Evolutionary conservation across 257 asterid species (phyloP).

Genomic region (Sherardia arvensis): DNA sequence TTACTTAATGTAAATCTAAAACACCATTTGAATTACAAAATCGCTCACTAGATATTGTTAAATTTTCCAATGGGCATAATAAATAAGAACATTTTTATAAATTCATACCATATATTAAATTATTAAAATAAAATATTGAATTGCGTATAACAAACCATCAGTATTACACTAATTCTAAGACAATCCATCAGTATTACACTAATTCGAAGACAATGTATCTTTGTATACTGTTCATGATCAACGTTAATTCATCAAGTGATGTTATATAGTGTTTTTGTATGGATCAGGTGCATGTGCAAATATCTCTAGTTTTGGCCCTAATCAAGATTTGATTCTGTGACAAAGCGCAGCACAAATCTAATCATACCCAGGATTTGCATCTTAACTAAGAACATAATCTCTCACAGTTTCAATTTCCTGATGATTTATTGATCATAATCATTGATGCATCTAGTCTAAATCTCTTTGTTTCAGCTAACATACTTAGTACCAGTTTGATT

Average conservation of each 20-base stretch:
- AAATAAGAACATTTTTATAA: too few species aligned
- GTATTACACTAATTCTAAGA: too few species aligned
- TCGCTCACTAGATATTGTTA: too few species aligned
- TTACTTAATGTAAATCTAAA: too few species aligned
- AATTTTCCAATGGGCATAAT: too few species aligned
- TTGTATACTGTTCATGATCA: neutral
- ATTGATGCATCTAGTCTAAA: neutral
- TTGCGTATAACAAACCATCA: too few species aligned
- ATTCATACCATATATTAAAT: too few species aligned
- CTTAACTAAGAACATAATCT: constrained; percentile 2
- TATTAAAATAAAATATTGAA: too few species aligned
- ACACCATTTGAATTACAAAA: too few species aligned
- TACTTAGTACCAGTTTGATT: neutral
- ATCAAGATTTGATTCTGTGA: constrained; percentile 36
- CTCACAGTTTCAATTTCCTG: neutral
- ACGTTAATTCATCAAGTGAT: neutral
- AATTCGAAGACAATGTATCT: neutral
- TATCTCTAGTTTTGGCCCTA: constrained; percentile 5
- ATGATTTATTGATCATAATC: too few species aligned
- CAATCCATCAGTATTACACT: too few species aligned
- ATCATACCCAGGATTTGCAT: constrained; percentile 30
- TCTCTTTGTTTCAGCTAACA: neutral
- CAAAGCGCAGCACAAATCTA: too few species aligned
- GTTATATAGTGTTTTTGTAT: neutral
- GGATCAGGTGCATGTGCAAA: neutral